Percentiles rank a stretch among this genome's conserved stretches.
phyloP scores from a whole-genome alignment of 208 protist genomes.

The Acanthamoeba castellanii region DNA sequence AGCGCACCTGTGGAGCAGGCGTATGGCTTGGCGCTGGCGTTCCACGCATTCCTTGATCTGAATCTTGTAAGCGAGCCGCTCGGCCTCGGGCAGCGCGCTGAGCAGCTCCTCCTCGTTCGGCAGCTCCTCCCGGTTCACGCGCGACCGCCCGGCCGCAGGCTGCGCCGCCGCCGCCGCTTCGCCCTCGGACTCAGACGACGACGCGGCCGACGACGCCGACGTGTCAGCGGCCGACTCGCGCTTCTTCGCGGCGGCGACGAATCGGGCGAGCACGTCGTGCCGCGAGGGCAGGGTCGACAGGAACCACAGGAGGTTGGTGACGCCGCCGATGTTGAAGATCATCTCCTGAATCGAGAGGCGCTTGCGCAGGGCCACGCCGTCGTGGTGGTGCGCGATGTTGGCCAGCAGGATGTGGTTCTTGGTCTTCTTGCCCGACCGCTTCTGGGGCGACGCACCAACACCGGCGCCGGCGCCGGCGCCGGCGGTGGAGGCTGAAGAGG shows the following conservation, averaged over 20 bases:
- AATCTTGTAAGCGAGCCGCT: background rate
- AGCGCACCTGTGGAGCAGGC: conserved; percentile 40
- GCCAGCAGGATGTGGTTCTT: conserved; percentile 66
- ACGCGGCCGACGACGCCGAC: background rate
- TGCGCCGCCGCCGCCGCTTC: background rate
- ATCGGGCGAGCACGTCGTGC: background rate
- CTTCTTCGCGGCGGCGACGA: background rate
- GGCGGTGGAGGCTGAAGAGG: background rate
- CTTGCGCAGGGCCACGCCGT: background rate
- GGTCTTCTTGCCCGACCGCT: background rate
- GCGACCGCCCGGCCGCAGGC: background rate
- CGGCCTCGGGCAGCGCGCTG: background rate
- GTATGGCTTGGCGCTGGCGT: conserved; percentile 37
- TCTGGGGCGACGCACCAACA: background rate
- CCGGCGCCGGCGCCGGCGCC: no score
- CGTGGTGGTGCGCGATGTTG: conserved; percentile 45
- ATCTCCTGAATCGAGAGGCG: conserved; percentile 35
- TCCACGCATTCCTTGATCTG: conserved; percentile 61
- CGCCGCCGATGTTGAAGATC: conserved; percentile 64
- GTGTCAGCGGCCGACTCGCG: background rate
- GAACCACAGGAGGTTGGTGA: conserved; percentile 68
- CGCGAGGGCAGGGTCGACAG: conserved; percentile 26
- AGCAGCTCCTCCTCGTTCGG: conserved; percentile 5
- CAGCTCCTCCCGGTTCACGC: background rate
- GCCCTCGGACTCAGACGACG: background rate